Evolutionary conservation across 495 filamentous ascomycete species (phyloP), one percentile per base, ranked within the genome.

Genomic region (Collariella sp.): DNA sequence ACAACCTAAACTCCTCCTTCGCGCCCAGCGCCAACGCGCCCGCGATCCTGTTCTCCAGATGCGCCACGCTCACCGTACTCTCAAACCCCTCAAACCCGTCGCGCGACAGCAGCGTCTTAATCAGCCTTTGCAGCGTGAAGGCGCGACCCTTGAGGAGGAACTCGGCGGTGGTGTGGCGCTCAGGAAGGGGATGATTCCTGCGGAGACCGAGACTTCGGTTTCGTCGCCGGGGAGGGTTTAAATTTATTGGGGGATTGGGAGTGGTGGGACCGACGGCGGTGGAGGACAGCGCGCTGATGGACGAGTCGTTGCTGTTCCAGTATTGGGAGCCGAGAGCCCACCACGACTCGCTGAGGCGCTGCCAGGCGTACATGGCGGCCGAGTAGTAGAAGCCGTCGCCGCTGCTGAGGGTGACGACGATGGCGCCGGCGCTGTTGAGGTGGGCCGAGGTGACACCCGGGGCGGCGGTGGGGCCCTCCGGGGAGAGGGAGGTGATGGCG

Each of bases 321-420:
- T 97, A 97, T 67, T 97, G 93, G 64, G 86, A 91, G 20, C 91
- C 91, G 1, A 96, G 88, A 2, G 93, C 91, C 93, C 94, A 99
- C 94, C 93, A 99, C 1, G 86, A 75, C 70, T 99, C 93, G 4
- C 87, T 89, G 12, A 97, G 75, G 10, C 91, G 83, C 72, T 96
- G 91, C 93, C 93, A 99, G n/a, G 83, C 78, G 62, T 80, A 89
- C 83, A 97, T 84, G 16, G 72, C 70, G 0, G 82, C 80, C 1
- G 85, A 87, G 70, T 97, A 99, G 22, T 82, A 79, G 63, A 89
- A 97, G 3, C 94, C 93, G 58, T 97, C 91, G 13, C 93, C 93
- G 59, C 95, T 96, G 23, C 83, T 88, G 38, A 99, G 75, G 0
- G 89, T 89, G 3, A 96, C 78, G 20, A 97, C 78, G 24, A 96